Percentiles rank a stretch among this genome's conserved stretches.
These are phyloP conservation scores for Solanum lycopersicoides DNA, from an alignment of 257 asterid genomes.

Conservation along the genomic window DNA sequence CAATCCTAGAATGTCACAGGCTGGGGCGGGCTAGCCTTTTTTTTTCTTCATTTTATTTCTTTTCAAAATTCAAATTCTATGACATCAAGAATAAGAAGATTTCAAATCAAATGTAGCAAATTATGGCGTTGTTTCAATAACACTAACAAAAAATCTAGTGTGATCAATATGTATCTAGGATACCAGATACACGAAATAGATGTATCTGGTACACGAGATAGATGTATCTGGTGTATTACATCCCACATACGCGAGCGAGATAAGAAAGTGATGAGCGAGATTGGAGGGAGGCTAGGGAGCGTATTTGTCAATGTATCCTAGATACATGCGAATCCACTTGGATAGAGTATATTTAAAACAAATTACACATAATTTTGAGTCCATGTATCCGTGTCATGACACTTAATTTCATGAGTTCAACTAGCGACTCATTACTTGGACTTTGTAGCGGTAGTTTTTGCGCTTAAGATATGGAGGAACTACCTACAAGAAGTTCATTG, in stretches of 20 bases:
- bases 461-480: too few relatives aligned
- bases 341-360: background rate
- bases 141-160: background rate
- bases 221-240: background rate
- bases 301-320: background rate
- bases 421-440: too few relatives aligned
- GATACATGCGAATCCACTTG: background rate
- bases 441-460: too few relatives aligned
- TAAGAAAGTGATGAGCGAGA: background rate
- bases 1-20: background rate
- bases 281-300: background rate
- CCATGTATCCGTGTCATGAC: background rate
- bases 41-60: too few relatives aligned
- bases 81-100: background rate
- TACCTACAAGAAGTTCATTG: too few relatives aligned
- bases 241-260: background rate
- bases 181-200: too few relatives aligned
- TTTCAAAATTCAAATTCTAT: too few relatives aligned
- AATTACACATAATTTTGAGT: background rate
- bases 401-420: too few relatives aligned
- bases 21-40: accelerated
- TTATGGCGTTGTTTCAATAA: background rate
- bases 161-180: background rate
- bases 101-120: too few relatives aligned
- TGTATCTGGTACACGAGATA: background rate